Evolutionary conservation across 768 basidiomycete species (phyloP), one percentile per base, ranked within the genome.

Genomic region (Calvatia gigantea): DNA sequence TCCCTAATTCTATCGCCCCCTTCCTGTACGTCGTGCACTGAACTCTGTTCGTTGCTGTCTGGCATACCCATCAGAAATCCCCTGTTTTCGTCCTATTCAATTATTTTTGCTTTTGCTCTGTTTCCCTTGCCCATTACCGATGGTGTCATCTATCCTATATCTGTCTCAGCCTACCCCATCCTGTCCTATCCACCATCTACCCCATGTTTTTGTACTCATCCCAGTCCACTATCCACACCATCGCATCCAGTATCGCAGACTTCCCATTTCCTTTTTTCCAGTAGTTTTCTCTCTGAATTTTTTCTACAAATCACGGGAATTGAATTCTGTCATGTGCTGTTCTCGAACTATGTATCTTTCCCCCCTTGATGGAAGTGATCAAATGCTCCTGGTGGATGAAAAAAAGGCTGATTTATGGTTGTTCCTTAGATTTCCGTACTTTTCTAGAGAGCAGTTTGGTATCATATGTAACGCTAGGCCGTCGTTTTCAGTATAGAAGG

Each of bases 381-480:
- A n/a, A 25, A 23, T 11, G 46, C 46, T 35, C 46, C 14, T 32
- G 17, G 32, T 19, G 46, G 46, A 19, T 47, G 15, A 29, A 48
- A 42, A 49, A 51, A 51, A 31, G 28, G 50, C 38, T 28, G 27
- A 17, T 17, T 6, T n/a, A 21, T 12, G 11, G 19, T 42, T 29
- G 50, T 21, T 8, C n/a, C 28, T 29, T n/a, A 11, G 25, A 19
- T 31, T 11, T 35, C 43, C 39, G 53, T 54, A 45, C 28, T 21
- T 27, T 28, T 27, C 28, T 32, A 32, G n/a, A 32, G 27, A 54
- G 27, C 27, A 32, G 31, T 17, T 54, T 8, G 27, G 28, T 14
- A 35, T 49, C n/a, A 41, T 56, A 56, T 42, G 54, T 56, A 56
- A 23, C 39, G 38, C n/a, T n/a, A 38, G 37, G 21, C 23, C 35